Base-by-base conservation (phyloP, 352 stramenopile genomes). In the Phytophthora foliorum region DNA sequence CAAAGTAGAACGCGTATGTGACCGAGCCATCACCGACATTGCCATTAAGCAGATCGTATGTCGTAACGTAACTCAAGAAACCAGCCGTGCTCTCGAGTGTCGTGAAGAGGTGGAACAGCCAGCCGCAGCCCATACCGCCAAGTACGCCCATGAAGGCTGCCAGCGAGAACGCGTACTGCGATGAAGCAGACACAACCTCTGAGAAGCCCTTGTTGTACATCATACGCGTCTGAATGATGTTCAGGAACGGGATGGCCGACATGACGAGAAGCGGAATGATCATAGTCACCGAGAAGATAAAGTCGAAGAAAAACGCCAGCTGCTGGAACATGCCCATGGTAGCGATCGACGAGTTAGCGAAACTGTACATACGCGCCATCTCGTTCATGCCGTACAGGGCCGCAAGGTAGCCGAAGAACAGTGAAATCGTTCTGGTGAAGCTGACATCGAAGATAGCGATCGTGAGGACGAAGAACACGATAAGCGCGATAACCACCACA, bases 201-300 rank as follows among this genome's bases (percentile, higher is more conserved):
- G 86, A 94, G 57, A 96, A 96, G 36, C 86, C 86, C 78, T 96
- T 90, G 72, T 96, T 96, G 84, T 94, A 96, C 88, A 96, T 96
- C 88, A 96, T 96, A 63, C 88, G 87, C 52, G 88, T 94, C 72
- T 96, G 88, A 32, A 96, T 90, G 16, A 94, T 90, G 66, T 94
- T 94, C 41, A 96, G 54, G 69, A 96, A 96, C 57, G 88, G 88
- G 34, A 96, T 91, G 29, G 77, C 82, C 58, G 86, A 94, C 74
- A 96, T 84, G 27, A 94, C 71, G 21, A 96, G 71, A 25, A 96
- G 72, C 48, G 87, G 86, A 16, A 93, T 57, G 31, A 94, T 88
- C 79, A 94, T 90, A 7, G 81, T 62, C 36, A 83, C 68, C 27
- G 85, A 82, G 57, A 94, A 94, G 9, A 96, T 48, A 58, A 93